These are phyloP conservation scores for Eragrostis curvula DNA, from an alignment of 176 grass and related monocot species.

Conservation along the genomic window DNA sequence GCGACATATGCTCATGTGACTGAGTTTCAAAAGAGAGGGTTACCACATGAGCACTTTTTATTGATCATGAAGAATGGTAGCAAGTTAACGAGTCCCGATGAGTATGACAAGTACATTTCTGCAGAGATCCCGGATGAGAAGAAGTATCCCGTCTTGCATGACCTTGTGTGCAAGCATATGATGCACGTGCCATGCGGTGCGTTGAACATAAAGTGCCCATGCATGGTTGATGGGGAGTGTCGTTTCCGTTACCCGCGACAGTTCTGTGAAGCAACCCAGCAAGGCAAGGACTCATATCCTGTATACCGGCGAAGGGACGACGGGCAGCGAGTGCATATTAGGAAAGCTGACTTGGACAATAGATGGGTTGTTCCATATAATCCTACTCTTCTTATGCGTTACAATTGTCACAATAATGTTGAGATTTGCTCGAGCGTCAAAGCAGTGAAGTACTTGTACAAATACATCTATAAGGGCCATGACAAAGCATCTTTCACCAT, in stretches of 20 bases:
- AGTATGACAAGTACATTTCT: no score
- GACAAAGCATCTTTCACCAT: no score
- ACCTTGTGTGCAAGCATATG: not conserved
- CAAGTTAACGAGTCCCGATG: no score
- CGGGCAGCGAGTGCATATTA: not conserved
- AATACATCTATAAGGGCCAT: not conserved
- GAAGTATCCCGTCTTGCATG: not conserved
- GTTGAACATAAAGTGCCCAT: not conserved
- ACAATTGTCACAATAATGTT: no score
- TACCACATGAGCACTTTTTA: not conserved
- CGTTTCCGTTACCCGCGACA: no score
- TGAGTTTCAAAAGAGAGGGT: not conserved
- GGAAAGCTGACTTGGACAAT: not conserved
- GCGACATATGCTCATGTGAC: not conserved
- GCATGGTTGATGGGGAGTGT: no score
- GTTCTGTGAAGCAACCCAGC: no score
- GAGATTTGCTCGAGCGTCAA: no score
- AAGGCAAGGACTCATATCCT: not conserved
- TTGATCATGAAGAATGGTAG: no score
- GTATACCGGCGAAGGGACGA: not conserved
- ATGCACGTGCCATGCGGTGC: not conserved
- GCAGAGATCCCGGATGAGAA: not conserved
- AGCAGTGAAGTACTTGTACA: not conserved
- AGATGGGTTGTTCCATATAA: no score
- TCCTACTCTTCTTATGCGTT: no score